These are phyloP conservation scores for Annulohypoxylon stygium DNA, from an alignment of 495 filamentous ascomycete genomes.

Conservation along the genomic window DNA sequence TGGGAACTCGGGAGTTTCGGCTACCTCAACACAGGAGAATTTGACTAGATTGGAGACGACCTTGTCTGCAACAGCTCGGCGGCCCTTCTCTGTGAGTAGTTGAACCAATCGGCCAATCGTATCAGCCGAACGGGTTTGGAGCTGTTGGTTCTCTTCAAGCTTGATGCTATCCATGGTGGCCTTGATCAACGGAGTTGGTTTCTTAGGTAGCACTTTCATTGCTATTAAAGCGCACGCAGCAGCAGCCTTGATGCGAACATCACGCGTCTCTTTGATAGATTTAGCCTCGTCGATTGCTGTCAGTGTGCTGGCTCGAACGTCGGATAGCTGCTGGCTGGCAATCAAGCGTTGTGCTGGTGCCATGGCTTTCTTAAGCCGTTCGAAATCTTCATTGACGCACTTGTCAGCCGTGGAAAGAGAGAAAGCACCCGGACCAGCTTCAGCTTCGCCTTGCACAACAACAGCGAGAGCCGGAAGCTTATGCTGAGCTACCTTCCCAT, in stretches of 20 bases:
- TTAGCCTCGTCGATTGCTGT: constrained; percentile 82
- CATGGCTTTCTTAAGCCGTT: constrained; percentile 84
- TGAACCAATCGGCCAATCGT: constrained; percentile 88
- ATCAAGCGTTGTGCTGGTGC: constrained; percentile 86
- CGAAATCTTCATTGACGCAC: constrained; percentile 84
- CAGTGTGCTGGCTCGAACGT: constrained; percentile 76
- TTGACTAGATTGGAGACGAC: constrained; percentile 93
- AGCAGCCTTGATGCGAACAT: constrained; percentile 87
- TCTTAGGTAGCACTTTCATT: constrained; percentile 88
- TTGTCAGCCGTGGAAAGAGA: constrained; percentile 88
- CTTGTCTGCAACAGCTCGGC: constrained; percentile 88
- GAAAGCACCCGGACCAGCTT: constrained; percentile 91
- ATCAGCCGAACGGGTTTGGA: constrained; percentile 88
- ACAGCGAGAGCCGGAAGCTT: constrained; percentile 85
- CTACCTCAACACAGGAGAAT: constrained; percentile 96
- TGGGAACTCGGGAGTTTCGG: constrained; percentile 95
- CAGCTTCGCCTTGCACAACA: constrained; percentile 90
- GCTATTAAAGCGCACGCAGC: constrained; percentile 89
- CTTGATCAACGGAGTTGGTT: constrained; percentile 89
- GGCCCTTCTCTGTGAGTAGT: constrained; percentile 80
- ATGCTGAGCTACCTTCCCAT: constrained; percentile 77
- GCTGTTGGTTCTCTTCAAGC: constrained; percentile 88
- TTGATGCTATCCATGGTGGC: constrained; percentile 98
- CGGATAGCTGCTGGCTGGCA: constrained; percentile 76
- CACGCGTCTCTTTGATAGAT: constrained; percentile 80